phyloP scores from a whole-genome alignment of 1,284 basidiomycete species.

The Pseudozyma sp. region DNA sequence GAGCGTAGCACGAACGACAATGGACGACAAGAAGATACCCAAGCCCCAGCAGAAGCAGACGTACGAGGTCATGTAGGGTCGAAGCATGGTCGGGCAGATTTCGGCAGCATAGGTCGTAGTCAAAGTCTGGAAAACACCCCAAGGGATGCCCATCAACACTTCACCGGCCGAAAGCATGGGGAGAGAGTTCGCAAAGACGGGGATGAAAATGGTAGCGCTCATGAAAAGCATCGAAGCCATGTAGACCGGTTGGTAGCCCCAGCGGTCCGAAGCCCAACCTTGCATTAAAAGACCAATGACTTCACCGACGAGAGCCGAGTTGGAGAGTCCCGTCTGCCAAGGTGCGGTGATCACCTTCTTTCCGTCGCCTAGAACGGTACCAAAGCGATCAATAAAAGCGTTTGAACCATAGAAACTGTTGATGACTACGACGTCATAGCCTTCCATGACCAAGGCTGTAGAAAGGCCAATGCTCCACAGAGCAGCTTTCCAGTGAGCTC shows the following conservation, averaged over 20 bases:
- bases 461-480: slow-evolving; percentile 71
- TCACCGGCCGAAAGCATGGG: slow-evolving; percentile 69
- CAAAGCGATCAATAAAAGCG: slow-evolving; percentile 63
- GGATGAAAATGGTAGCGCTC: slow-evolving; percentile 58
- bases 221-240: slow-evolving; percentile 63
- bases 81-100: slow-evolving; percentile 71
- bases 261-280: slow-evolving; percentile 36
- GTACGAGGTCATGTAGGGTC: slow-evolving; percentile 72
- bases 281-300: slow-evolving; percentile 51
- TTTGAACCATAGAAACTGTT: slow-evolving; percentile 52
- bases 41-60: slow-evolving; percentile 72
- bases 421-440: slow-evolving; percentile 69
- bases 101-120: slow-evolving; percentile 72
- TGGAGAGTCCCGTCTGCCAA: slow-evolving; percentile 71
- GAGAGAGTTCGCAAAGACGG: slow-evolving; percentile 70
- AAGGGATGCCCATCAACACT: slow-evolving; percentile 70
- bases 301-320: slow-evolving; percentile 41
- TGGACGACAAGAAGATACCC: slow-evolving; percentile 69
- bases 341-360: slow-evolving; percentile 68
- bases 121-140: slow-evolving; percentile 71
- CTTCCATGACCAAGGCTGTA: slow-evolving; percentile 71
- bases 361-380: slow-evolving; percentile 24
- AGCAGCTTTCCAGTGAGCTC: slow-evolving; percentile 70
- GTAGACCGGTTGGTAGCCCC: slow-evolving; percentile 41
- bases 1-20: slow-evolving; percentile 70